phyloP scores from a whole-genome alignment of 768 basidiomycete genomes.

The Pleurotus pulmonarius region DNA sequence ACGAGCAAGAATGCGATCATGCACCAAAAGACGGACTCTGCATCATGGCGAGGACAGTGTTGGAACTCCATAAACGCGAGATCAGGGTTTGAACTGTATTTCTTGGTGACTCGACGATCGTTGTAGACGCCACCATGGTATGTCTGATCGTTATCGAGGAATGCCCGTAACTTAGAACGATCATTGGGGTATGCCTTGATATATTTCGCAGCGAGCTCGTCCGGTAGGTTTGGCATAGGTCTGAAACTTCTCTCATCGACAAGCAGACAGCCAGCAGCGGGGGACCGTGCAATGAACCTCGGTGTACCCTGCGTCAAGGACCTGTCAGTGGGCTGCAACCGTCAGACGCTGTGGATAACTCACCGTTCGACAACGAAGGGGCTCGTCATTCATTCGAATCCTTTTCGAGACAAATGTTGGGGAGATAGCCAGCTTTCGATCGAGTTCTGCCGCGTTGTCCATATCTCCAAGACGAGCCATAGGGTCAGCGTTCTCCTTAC shows the following conservation, averaged over 20 bases:
- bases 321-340: too few species aligned
- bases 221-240: neutral
- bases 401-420: neutral
- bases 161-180: too few species aligned
- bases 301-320: conserved; percentile 1
- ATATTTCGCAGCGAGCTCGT: neutral
- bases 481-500: too few species aligned
- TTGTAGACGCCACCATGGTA: neutral
- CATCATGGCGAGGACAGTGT: conserved; percentile 4
- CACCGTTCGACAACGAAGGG: too few species aligned
- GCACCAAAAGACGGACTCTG: conserved; percentile 6
- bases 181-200: too few species aligned
- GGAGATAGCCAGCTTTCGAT: too few species aligned
- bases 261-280: neutral
- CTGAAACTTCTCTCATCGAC: neutral
- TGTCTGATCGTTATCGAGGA: too few species aligned
- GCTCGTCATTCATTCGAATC: neutral
- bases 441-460: too few species aligned
- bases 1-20: conserved; percentile 2
- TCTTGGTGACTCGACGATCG: too few species aligned
- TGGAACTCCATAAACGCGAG: neutral
- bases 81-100: neutral
- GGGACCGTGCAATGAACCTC: neutral
- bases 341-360: too few species aligned
- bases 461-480: too few species aligned